Percentiles rank a stretch among this genome's conserved stretches.
phyloP scores from a whole-genome alignment of 2,329 filamentous ascomycete species.

The Clarireedia monteithiana region DNA sequence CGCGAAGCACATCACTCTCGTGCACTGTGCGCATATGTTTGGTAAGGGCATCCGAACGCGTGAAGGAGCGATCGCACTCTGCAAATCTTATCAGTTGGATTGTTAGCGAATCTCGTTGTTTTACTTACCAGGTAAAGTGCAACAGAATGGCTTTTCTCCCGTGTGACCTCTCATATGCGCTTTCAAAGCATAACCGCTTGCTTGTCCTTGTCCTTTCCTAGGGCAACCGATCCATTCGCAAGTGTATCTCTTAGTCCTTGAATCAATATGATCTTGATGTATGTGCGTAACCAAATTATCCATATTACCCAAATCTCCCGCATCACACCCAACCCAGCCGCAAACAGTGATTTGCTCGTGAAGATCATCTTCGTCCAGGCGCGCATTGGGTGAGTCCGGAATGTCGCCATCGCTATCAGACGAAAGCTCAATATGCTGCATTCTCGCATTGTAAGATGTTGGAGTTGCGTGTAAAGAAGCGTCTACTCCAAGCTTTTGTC shows the following conservation, averaged over 20 bases:
- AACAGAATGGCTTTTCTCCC: slow-evolving; percentile 97
- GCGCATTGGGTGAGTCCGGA: slow-evolving; percentile 59
- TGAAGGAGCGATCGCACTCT: slow-evolving; percentile 98
- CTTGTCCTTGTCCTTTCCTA: slow-evolving; percentile 83
- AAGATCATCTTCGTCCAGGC: slow-evolving; percentile 66
- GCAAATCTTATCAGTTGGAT: not conserved
- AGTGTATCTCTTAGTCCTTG: slow-evolving; percentile 91
- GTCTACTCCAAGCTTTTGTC: slow-evolving; percentile 20
- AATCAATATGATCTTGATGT: slow-evolving; percentile 90
- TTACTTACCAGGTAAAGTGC: slow-evolving; percentile 74
- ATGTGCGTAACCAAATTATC: slow-evolving; percentile 75
- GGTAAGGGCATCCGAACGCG: slow-evolving; percentile 85
- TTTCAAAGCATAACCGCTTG: slow-evolving; percentile 89
- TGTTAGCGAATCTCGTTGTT: not conserved
- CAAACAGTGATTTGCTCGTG: slow-evolving; percentile 73
- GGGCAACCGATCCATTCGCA: slow-evolving; percentile 93
- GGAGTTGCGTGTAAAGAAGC: slow-evolving; percentile 19
- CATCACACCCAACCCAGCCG: slow-evolving; percentile 68
- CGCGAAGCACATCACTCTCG: slow-evolving; percentile 88
- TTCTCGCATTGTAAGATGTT: slow-evolving; percentile 27
- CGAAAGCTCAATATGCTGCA: slow-evolving; percentile 52
- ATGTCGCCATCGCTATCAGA: slow-evolving; percentile 86
- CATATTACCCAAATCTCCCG: slow-evolving; percentile 70
- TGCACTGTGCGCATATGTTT: slow-evolving; percentile 99
- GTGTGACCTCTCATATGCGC: slow-evolving; percentile 98